Evolutionary conservation across 106 monocot species (phyloP).

Genomic region (Chionographis japonica): DNA sequence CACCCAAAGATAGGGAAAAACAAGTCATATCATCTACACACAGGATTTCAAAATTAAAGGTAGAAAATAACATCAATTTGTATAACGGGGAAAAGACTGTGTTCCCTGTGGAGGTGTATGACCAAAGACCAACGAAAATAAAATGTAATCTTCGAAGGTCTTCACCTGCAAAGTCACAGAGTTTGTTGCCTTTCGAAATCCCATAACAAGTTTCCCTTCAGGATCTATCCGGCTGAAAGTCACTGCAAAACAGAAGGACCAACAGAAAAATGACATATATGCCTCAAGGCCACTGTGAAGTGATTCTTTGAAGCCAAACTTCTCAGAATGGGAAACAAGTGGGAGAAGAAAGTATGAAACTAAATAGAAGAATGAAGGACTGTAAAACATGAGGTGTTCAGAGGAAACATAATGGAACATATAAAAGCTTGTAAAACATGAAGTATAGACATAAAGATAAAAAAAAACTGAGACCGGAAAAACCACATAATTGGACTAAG

Average conservation of each 20-base stretch:
- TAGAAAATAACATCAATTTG: no score
- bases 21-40: neutral
- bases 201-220: conserved; percentile 97
- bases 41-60: neutral
- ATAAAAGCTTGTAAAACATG: no score
- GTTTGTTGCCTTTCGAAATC: conserved; percentile 89
- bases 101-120: neutral
- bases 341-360: neutral
- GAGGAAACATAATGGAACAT: no score
- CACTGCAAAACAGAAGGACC: conserved; percentile 37
- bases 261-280: neutral
- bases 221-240: conserved; percentile 99
- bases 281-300: neutral
- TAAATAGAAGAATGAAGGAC: no score
- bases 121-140: neutral
- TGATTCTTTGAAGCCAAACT: neutral
- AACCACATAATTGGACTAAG: no score
- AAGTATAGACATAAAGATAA: no score
- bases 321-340: neutral
- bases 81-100: no score
- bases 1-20: no score
- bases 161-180: conserved; percentile 69
- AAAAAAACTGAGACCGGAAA: no score
- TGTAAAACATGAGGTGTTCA: no score
- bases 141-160: neutral